Conservation (phyloP, 2,329 filamentous ascomycete genomes). For the Penicillium sp. region DNA sequence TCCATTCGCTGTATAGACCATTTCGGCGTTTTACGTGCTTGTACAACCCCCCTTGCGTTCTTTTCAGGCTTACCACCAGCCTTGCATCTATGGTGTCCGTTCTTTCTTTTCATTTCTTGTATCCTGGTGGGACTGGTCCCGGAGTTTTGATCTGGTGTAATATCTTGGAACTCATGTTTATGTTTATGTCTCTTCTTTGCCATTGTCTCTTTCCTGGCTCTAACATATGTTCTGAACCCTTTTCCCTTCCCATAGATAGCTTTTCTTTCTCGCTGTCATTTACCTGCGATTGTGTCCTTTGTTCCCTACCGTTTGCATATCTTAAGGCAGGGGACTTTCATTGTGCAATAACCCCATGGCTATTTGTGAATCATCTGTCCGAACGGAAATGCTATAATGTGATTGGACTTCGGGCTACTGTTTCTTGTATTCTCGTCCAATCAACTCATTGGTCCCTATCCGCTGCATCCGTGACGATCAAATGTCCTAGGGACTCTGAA, state of each 20-base stretch:
- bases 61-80: slow-evolving; percentile 12
- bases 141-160: slow-evolving; percentile 26
- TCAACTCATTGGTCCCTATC: neutral
- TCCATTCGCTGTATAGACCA: slow-evolving; percentile 31
- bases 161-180: slow-evolving; percentile 12
- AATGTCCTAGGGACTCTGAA: too few species aligned
- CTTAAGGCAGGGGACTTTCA: slow-evolving; percentile 3
- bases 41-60: slow-evolving; percentile 17
- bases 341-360: slow-evolving; percentile 4
- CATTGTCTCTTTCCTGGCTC: slow-evolving; percentile 3
- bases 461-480: neutral
- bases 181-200: slow-evolving; percentile 9
- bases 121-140: slow-evolving; percentile 12
- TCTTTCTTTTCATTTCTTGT: slow-evolving; percentile 13
- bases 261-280: slow-evolving; percentile 14
- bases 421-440: neutral
- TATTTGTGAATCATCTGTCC: neutral
- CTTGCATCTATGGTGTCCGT: slow-evolving; percentile 26
- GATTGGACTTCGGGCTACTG: neutral
- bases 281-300: slow-evolving; percentile 9
- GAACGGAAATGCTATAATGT: neutral
- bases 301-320: neutral
- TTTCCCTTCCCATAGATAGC: slow-evolving; percentile 17
- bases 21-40: slow-evolving; percentile 23
- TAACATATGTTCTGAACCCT: neutral